Base-by-base conservation (phyloP, 225 moss, liverwort and hornwort genomes). In the Antitrichia curtipendula region DNA sequence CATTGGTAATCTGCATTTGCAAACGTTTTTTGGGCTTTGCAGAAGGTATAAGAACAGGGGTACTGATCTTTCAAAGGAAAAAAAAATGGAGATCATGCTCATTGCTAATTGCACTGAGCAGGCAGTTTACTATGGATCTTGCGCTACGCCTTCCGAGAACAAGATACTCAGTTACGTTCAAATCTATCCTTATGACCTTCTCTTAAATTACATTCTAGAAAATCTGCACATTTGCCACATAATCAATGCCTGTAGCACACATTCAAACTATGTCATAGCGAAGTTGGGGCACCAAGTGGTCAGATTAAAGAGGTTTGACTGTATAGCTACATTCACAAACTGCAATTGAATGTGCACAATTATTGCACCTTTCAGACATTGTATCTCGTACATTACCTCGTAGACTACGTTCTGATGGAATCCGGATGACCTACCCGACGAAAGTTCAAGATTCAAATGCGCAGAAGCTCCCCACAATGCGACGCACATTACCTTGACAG, bases 401-500 rank as follows among this genome's bases (percentile, higher is more conserved):
- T 58, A 20, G 41, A 24, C 38, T 64, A 11, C 73, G 41, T 36
- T 80, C 65, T 58, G 14, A 66, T 36, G 50, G 56, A 63, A 73
- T 73, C 47, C 80, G 13, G 23, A 36, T 45, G 62, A 72, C 32
- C 57, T 43, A 43, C 8, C 31, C 43, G 43, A 57, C 38, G 13
- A 32, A 71, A 43, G 71, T 54, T 45, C 43, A 71, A 57, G 71
- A 31, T 84, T 57, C 57, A 23, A 57, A 16, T 58, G 57, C 70
- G 43, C n/a, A 83, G 16, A 43, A 64, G n/a, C 64, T 28, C 71
- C 64, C 41, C 62, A 32, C 34, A 41, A 56, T 11, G 25, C 66
- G 61, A 81, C 20, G 10, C 54, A 50, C 38, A 20, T 73, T 86
- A 93, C 91, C 91, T 91, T 90, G 79, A 93, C 36, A 31, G 68